phyloP scores from a whole-genome alignment of 1,284 basidiomycete genomes.

The Schizopora paradoxa region DNA sequence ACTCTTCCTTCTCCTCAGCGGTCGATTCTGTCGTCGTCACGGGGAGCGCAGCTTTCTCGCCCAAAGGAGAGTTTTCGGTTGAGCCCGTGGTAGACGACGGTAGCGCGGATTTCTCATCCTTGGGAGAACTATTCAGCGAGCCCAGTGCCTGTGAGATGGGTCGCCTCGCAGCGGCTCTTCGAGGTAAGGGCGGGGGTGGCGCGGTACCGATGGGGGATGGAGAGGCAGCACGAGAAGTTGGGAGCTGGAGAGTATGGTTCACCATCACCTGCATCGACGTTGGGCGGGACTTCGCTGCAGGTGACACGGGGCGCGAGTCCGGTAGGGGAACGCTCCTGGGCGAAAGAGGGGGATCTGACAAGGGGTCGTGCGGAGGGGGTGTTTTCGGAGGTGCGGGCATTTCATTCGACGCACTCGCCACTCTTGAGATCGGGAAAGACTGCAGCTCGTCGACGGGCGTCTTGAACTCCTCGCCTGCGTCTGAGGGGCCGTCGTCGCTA shows the following conservation, averaged over 20 bases:
- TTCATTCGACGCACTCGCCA: not conserved
- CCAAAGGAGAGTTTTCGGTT: not conserved
- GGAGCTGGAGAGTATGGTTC: constrained; percentile 8
- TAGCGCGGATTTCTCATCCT: too few relatives aligned
- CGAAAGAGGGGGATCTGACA: constrained; percentile 15
- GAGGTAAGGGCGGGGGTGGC: constrained; percentile 50
- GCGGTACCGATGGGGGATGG: constrained; percentile 24
- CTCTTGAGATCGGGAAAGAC: not conserved
- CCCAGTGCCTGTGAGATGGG: constrained; percentile 23
- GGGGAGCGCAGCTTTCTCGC: constrained; percentile 1
- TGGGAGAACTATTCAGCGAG: too few relatives aligned
- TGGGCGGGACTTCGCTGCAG: constrained; percentile 19
- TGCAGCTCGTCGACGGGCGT: constrained; percentile 30
- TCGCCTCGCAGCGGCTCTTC: constrained; percentile 44
- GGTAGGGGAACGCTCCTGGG: constrained; percentile 37
- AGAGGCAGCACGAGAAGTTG: constrained; percentile 26
- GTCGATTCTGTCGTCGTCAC: not conserved
- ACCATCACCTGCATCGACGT: constrained; percentile 9
- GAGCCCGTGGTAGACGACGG: too few relatives aligned
- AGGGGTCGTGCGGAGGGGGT: constrained; percentile 1
- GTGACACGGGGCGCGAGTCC: constrained; percentile 35
- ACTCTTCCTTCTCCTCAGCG: constrained; percentile 19
- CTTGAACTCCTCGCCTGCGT: constrained; percentile 25
- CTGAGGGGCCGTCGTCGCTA: not conserved
- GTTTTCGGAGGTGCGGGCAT: not conserved